Evolutionary conservation across 2,329 filamentous ascomycete species (phyloP).

Genomic region (Ascosphaera apis): DNA sequence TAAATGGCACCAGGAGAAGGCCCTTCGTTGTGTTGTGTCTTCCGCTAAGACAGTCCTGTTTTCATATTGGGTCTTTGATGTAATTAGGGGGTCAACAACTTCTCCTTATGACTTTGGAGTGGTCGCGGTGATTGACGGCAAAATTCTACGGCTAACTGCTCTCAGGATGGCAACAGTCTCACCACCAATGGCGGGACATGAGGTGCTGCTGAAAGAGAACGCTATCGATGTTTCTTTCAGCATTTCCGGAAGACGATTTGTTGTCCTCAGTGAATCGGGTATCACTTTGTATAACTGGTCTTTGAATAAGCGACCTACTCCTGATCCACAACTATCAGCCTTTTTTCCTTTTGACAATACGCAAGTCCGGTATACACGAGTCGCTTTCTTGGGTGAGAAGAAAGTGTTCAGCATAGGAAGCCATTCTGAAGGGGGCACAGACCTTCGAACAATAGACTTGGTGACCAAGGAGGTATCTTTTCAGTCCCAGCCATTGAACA

Average conservation of each 20-base stretch:
- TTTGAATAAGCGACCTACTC: slow-evolving; percentile 22
- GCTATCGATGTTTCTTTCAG: slow-evolving; percentile 56
- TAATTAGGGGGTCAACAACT: slow-evolving; percentile 43
- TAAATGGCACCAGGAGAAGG: slow-evolving; percentile 68
- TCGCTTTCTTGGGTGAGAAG: slow-evolving; percentile 22
- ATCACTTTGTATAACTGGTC: slow-evolving; percentile 51
- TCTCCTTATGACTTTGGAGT: slow-evolving; percentile 56
- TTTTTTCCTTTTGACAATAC: slow-evolving; percentile 15
- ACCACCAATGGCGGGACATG: slow-evolving; percentile 74
- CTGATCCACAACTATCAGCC: slow-evolving; percentile 16
- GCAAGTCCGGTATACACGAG: slow-evolving; percentile 18
- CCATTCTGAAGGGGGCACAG: slow-evolving; percentile 12
- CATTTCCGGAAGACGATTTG: slow-evolving; percentile 39
- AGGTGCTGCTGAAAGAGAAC: slow-evolving; percentile 38
- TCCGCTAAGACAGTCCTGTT: slow-evolving; percentile 29
- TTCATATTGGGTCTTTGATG: slow-evolving; percentile 44
- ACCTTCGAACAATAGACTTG: slow-evolving; percentile 12
- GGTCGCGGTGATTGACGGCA: slow-evolving; percentile 68
- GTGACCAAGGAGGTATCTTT: slow-evolving; percentile 13
- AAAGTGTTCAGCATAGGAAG: slow-evolving; percentile 20
- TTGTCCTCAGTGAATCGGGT: slow-evolving; percentile 43
- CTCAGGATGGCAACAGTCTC: slow-evolving; percentile 66
- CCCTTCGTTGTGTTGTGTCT: slow-evolving; percentile 41
- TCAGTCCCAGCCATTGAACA: slow-evolving; percentile 12
- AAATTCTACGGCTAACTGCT: slow-evolving; percentile 59